Base-by-base conservation (phyloP, 768 basidiomycete genomes). In the Lentinula boryana region DNA sequence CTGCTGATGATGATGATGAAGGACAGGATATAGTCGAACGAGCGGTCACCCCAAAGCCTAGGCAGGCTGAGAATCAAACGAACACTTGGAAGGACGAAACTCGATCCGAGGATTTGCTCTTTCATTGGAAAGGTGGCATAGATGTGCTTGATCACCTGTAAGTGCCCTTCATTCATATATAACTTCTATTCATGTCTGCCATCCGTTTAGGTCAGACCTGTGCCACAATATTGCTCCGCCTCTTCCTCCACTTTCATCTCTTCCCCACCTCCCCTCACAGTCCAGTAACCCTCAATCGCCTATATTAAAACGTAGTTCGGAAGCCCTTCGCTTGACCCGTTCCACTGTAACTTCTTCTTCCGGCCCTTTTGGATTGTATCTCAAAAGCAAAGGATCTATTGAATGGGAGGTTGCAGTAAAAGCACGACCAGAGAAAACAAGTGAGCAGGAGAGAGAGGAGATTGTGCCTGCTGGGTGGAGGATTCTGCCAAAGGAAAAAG, bases 361-460 rank as follows among this genome's bases (percentile, higher is more conserved):
- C 31, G 89, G 91, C 63, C 91, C 91, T 2, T 78, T 93, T 69
- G 78, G 86, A n/a, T 76, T 84, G 60, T 85, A 88, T 64, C 67
- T 89, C 44, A 77, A 84, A 5, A 84, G 87, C 0, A 90, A 87
- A 70, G 89, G 89, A 1, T 86, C 87, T 4, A 81, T 82, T 18
- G 84, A 88, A 21, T 93, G 91, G 91, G 88, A 91, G 68, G 78
- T 78, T 5, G 80, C 86, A 16, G 74, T 91, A 0, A 89, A 84
- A 69, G 74, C 81, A 2, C 75, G 74, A 51, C 77, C 80, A 33
- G 82, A 82, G 10, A 61, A 75, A 38, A 63, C 74, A 31, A 74
- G 32, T 40, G 57, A 58, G 18, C 43, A 75, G 27, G 87, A 87
- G 64, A 70, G 55, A 40, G 86, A 89, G 21, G 87, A 87, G 65